Evolutionary conservation across 108 stramenopile species (phyloP).

Genomic region (Cyclotella kingstonii): DNA sequence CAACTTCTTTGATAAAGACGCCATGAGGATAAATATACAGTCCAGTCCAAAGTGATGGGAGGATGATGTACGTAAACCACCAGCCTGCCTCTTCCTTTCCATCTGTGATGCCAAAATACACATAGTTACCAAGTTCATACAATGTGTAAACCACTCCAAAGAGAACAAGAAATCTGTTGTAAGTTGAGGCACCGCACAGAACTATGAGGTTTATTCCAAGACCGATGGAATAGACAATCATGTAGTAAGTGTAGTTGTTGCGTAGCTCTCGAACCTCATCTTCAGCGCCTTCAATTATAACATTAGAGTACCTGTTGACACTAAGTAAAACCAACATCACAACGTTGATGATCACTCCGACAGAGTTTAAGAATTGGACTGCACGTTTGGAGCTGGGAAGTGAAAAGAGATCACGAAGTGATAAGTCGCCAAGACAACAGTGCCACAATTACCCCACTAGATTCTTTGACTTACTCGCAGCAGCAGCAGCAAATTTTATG

Average conservation of each 20-base stretch:
- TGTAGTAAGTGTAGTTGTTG: conserved; percentile 9
- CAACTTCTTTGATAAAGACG: not conserved
- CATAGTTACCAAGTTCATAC: conserved; percentile 3
- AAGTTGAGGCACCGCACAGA: conserved; percentile 5
- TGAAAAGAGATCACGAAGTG: not conserved
- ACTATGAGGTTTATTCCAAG: conserved; percentile 1
- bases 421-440: not conserved
- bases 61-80: conserved; percentile 1
- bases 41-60: conserved; percentile 4
- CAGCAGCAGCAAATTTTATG: conserved; percentile 12
- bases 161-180: conserved; percentile 8
- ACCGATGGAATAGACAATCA: conserved; percentile 9
- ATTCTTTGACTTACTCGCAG: conserved; percentile 10
- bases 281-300: conserved; percentile 1
- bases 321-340: conserved; percentile 5
- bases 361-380: conserved; percentile 10
- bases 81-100: conserved; percentile 2
- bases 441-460: too few relatives aligned
- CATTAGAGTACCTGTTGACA: conserved; percentile 7
- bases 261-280: not conserved
- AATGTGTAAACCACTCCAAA: not conserved
- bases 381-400: conserved; percentile 6
- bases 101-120: conserved; percentile 6
- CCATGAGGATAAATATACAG: not conserved
- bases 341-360: not conserved